Conservation (phyloP, 805 yeast genomes). For the Candida xiaguanensis region DNA sequence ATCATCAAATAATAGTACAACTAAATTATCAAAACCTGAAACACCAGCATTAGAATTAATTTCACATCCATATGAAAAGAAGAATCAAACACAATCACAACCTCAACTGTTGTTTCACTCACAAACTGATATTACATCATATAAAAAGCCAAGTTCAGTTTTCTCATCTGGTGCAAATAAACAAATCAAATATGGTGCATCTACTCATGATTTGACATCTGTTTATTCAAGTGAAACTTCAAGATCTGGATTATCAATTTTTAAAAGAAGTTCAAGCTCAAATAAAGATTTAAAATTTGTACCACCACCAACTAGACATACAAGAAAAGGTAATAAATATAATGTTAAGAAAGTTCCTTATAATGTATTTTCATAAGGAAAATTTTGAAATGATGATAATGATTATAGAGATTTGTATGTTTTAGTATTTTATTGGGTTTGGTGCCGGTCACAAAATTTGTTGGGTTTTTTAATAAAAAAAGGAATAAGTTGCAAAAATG, state of each 20-base stretch:
- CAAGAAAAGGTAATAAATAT: slow-evolving; percentile 21
- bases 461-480: not conserved
- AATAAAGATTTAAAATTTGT: slow-evolving; percentile 6
- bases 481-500: not conserved
- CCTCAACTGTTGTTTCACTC: not conserved
- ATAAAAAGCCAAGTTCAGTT: slow-evolving; percentile 4
- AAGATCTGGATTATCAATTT: slow-evolving; percentile 23
- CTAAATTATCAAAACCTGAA: slow-evolving; percentile 1
- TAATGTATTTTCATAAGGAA: slow-evolving; percentile 13
- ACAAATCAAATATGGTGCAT: slow-evolving; percentile 3
- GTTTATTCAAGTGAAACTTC: slow-evolving; percentile 15
- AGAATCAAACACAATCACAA: not conserved
- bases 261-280: slow-evolving; percentile 11
- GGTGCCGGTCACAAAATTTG: slow-evolving; percentile 3
- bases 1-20: slow-evolving; percentile 3
- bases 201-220: slow-evolving; percentile 11
- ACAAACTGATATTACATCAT: not conserved
- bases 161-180: slow-evolving; percentile 4
- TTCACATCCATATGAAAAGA: not conserved
- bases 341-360: slow-evolving; percentile 22
- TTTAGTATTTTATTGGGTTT: not conserved
- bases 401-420: not conserved
- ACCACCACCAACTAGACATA: slow-evolving; percentile 8
- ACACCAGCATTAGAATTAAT: not conserved
- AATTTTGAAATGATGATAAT: not conserved